phyloP scores from a whole-genome alignment of 495 filamentous ascomycete genomes.

The Trichoderma orchidacearum region DNA sequence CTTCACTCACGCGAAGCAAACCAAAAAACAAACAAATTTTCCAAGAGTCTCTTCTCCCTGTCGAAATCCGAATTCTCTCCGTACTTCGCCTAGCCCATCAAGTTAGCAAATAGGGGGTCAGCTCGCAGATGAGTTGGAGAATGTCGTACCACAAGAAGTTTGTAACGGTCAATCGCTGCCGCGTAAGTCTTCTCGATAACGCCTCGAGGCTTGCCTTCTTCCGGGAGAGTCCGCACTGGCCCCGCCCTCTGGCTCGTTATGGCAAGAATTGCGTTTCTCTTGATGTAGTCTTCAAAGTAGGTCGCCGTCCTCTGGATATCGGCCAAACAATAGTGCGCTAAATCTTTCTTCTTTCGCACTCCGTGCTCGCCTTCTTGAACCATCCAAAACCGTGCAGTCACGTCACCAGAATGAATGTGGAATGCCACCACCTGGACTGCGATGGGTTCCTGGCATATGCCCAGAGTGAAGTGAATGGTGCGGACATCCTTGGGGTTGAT shows the following conservation, averaged over 20 bases:
- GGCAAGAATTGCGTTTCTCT: slow-evolving; percentile 10
- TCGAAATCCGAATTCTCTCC: neutral
- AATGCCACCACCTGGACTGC: slow-evolving; percentile 20
- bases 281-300: slow-evolving; percentile 19
- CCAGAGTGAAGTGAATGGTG: slow-evolving; percentile 18
- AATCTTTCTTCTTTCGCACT: slow-evolving; percentile 5
- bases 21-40: slow-evolving; percentile 21
- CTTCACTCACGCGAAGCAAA: slow-evolving; percentile 24
- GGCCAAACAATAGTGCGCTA: slow-evolving; percentile 21
- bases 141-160: slow-evolving; percentile 7
- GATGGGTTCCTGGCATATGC: slow-evolving; percentile 14
- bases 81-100: neutral
- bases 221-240: slow-evolving; percentile 5
- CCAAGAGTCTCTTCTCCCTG: slow-evolving; percentile 12
- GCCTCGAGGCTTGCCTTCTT: neutral
- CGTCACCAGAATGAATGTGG: slow-evolving; percentile 13
- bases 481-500: slow-evolving; percentile 6
- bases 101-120: neutral
- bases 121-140: neutral
- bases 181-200: slow-evolving; percentile 9
- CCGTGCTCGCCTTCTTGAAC: slow-evolving; percentile 8
- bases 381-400: slow-evolving; percentile 15
- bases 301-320: slow-evolving; percentile 16
- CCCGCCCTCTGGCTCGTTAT: slow-evolving; percentile 4
- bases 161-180: slow-evolving; percentile 10